Conservation (phyloP, 768 basidiomycete species). For the Boletus huronensis region DNA sequence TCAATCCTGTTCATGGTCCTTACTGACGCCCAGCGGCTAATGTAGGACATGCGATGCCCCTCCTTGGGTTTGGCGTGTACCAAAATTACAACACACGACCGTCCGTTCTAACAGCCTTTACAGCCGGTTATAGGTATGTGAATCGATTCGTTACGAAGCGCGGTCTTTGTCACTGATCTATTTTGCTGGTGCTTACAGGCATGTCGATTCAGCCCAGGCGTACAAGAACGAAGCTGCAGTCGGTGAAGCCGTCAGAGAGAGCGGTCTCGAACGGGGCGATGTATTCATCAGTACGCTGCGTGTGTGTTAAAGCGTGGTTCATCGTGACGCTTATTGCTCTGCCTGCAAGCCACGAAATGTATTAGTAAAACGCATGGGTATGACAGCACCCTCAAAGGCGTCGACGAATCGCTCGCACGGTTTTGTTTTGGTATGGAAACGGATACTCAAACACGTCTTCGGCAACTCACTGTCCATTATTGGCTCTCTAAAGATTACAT, state of each 20-base stretch:
- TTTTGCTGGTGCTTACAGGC: constrained; percentile 38
- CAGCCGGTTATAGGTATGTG: constrained; percentile 58
- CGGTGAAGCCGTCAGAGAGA: constrained; percentile 55
- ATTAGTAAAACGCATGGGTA: constrained; percentile 57
- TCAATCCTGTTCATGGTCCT: background rate
- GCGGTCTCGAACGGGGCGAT: constrained; percentile 52
- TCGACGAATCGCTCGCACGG: constrained; percentile 57
- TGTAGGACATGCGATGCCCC: constrained; percentile 56
- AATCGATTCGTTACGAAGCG: background rate
- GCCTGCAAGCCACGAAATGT: constrained; percentile 60
- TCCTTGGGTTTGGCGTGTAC: constrained; percentile 70
- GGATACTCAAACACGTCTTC: constrained; percentile 3
- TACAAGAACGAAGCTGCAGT: constrained; percentile 67
- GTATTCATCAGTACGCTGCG: constrained; percentile 62
- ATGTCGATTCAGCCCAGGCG: constrained; percentile 69
- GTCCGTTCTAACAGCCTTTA: constrained; percentile 59
- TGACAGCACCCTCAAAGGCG: constrained; percentile 51
- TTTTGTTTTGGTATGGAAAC: constrained; percentile 52
- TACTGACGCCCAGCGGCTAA: constrained; percentile 1
- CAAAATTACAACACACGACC: constrained; percentile 55
- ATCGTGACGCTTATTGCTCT: constrained; percentile 1
- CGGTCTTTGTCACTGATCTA: background rate
- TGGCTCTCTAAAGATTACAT: constrained; percentile 44
- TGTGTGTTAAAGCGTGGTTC: background rate
- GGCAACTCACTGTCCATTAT: background rate